Percentiles rank a stretch among this genome's conserved stretches.
phyloP scores from a whole-genome alignment of 2,329 filamentous ascomycete genomes.

The Fusarium chlamydosporum region DNA sequence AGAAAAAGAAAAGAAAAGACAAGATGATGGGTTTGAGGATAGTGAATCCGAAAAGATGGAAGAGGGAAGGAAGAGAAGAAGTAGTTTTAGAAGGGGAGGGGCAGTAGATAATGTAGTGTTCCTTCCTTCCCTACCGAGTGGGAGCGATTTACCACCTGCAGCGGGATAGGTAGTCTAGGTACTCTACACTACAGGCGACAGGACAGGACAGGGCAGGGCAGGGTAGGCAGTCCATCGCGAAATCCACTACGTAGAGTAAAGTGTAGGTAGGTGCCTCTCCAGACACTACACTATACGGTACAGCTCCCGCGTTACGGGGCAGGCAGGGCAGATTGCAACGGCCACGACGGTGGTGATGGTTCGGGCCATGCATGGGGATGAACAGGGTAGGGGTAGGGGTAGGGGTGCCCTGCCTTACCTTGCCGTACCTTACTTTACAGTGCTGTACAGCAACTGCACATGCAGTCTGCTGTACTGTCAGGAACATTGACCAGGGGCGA shows the following conservation, averaged over 20 bases:
- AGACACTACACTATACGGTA: slow-evolving; percentile 11
- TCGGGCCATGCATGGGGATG: slow-evolving; percentile 40
- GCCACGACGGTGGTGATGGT: slow-evolving; percentile 51
- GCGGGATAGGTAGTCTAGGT: not conserved
- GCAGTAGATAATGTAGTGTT: slow-evolving; percentile 45
- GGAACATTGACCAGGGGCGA: slow-evolving; percentile 22
- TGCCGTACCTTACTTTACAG: slow-evolving; percentile 9
- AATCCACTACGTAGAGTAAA: slow-evolving; percentile 22
- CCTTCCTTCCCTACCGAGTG: slow-evolving; percentile 13
- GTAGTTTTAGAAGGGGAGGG: slow-evolving; percentile 50
- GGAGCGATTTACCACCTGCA: slow-evolving; percentile 13
- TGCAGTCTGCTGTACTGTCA: too few species aligned
- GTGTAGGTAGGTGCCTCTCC: slow-evolving; percentile 4
- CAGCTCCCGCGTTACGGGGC: slow-evolving; percentile 36
- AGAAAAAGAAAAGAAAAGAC: slow-evolving; percentile 46
- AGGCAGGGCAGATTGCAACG: slow-evolving; percentile 52
- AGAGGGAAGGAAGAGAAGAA: slow-evolving; percentile 41
- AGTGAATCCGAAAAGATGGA: slow-evolving; percentile 40
- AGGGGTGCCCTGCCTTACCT: slow-evolving; percentile 11
- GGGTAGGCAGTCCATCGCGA: slow-evolving; percentile 21
- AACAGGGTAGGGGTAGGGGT: slow-evolving; percentile 14
- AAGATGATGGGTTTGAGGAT: slow-evolving; percentile 39
- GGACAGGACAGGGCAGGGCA: not conserved
- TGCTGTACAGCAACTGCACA: not conserved
- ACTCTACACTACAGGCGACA: not conserved